Evolutionary conservation across 768 basidiomycete genomes (phyloP).

Genomic region (Tylopilus balloui): DNA sequence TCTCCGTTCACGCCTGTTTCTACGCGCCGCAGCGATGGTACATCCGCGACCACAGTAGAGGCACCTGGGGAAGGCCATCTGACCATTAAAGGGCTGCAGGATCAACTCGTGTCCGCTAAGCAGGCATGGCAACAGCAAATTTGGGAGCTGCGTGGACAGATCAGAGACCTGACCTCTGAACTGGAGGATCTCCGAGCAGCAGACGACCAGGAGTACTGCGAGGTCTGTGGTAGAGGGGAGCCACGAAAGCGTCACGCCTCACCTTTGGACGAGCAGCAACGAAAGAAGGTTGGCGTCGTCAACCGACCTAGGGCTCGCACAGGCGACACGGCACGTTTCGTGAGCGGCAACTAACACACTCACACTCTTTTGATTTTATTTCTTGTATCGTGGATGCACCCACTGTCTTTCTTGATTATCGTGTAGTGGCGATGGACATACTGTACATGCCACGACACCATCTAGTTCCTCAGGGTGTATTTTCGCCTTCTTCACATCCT

Average conservation of each 20-base stretch:
- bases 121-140: constrained; percentile 69
- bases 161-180: constrained; percentile 67
- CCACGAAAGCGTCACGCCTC: constrained; percentile 6
- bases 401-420: constrained; percentile 14
- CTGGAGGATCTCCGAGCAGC: constrained; percentile 50
- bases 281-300: constrained; percentile 40
- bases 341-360: constrained; percentile 34
- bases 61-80: constrained; percentile 40
- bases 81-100: constrained; percentile 52
- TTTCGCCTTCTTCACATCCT: not conserved
- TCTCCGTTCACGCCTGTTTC: constrained; percentile 48
- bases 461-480: constrained; percentile 13
- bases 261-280: constrained; percentile 17
- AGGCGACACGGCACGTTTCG: constrained; percentile 62
- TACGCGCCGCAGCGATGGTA: constrained; percentile 33
- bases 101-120: constrained; percentile 54
- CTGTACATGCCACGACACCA: constrained; percentile 11
- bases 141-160: constrained; percentile 71
- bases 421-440: constrained; percentile 8
- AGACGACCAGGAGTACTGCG: constrained; percentile 47
- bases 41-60: constrained; percentile 20
- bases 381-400: constrained; percentile 17
- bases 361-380: constrained; percentile 13
- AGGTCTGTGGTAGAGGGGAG: constrained; percentile 55
- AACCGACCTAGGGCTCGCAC: constrained; percentile 65